phyloP scores from a whole-genome alignment of 192 early-diverging fungal genomes.

The Diversispora epigaea region DNA sequence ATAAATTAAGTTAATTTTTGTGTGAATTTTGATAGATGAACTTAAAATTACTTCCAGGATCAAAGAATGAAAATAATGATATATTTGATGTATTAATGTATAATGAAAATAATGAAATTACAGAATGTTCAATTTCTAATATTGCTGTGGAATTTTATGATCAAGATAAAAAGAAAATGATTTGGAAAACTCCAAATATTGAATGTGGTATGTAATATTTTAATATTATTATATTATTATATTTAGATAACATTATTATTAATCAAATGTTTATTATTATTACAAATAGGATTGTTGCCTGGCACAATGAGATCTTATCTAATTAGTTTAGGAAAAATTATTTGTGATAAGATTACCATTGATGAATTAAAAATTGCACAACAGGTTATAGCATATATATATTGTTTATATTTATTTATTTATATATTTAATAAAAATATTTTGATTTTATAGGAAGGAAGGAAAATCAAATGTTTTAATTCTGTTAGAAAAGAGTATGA shows the following conservation, averaged over 20 bases:
- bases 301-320: slow-evolving; percentile 49
- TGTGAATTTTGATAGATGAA: slow-evolving; percentile 27
- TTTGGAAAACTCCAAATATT: slow-evolving; percentile 52
- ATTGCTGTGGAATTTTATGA: slow-evolving; percentile 46
- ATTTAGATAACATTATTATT: neutral
- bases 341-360: slow-evolving; percentile 44
- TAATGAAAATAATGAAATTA: slow-evolving; percentile 50
- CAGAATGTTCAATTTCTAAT: slow-evolving; percentile 57
- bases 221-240: neutral
- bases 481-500: slow-evolving; percentile 53
- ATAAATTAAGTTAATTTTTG: slow-evolving; percentile 1
- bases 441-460: slow-evolving; percentile 40
- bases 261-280: neutral
- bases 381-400: slow-evolving; percentile 36
- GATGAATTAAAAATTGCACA: slow-evolving; percentile 46
- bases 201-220: slow-evolving; percentile 31
- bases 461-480: slow-evolving; percentile 57
- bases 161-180: slow-evolving; percentile 23
- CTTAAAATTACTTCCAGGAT: neutral
- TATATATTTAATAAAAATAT: neutral
- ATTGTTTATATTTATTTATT: neutral
- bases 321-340: slow-evolving; percentile 40
- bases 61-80: slow-evolving; percentile 17
- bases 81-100: slow-evolving; percentile 56
- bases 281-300: slow-evolving; percentile 41